phyloP scores from a whole-genome alignment of 139 green algal genomes.

The Micractinium sp. region DNA sequence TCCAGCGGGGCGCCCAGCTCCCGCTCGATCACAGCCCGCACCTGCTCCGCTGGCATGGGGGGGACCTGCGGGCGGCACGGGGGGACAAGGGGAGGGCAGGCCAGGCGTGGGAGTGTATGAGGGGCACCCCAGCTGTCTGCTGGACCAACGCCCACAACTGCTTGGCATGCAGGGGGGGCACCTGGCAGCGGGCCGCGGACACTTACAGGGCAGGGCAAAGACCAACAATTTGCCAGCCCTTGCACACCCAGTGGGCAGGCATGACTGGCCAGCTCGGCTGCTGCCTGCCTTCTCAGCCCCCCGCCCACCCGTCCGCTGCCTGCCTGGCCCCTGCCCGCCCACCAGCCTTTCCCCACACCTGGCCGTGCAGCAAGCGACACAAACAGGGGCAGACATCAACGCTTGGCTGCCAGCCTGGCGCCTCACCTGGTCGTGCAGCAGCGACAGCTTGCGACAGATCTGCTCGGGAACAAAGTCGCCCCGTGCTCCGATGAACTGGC shows the following conservation, averaged over 20 bases:
- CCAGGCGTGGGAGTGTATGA: background rate
- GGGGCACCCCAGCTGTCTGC: background rate
- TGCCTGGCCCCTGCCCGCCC: no score
- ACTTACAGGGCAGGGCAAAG: background rate
- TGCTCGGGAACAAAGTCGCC: slow-evolving; percentile 88
- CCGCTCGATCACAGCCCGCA: slow-evolving; percentile 55
- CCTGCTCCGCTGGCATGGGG: slow-evolving; percentile 65
- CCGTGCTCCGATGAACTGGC: slow-evolving; percentile 89
- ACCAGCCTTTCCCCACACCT: no score
- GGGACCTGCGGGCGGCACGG: slow-evolving; percentile 57
- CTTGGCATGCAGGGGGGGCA: slow-evolving; percentile 69
- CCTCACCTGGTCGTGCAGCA: slow-evolving; percentile 83
- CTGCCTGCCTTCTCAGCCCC: no score
- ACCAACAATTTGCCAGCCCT: background rate
- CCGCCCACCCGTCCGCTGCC: no score
- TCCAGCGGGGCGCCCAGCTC: slow-evolving; percentile 75
- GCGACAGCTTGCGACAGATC: slow-evolving; percentile 80
- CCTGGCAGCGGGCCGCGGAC: slow-evolving; percentile 28
- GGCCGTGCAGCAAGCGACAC: no score
- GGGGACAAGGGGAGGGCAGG: background rate
- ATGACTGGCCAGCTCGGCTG: no score
- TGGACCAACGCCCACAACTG: slow-evolving; percentile 58
- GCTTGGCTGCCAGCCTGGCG: background rate
- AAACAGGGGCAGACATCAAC: background rate
- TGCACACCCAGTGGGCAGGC: no score